A percentile compares a stretch with the other conserved stretches of the same genome.
Evolutionary conservation across 2,329 filamentous ascomycete species (phyloP).

Genomic region (Samsoniella hepiali): DNA sequence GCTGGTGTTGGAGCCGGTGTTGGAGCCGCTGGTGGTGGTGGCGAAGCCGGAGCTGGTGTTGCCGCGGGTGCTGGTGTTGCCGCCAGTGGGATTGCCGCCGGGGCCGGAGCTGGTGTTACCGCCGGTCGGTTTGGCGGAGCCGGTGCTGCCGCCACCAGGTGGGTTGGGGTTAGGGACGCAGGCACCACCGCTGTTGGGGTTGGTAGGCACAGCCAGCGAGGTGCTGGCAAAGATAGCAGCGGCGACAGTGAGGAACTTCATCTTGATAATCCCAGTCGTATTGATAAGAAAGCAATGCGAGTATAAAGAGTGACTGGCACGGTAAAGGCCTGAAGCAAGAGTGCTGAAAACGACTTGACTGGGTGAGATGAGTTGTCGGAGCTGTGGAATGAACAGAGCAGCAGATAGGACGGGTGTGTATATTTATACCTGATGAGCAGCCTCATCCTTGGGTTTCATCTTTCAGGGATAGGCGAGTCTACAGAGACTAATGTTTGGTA

Average conservation of each 20-base stretch:
- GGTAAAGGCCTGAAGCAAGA: conserved; percentile 4
- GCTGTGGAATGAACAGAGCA: neutral
- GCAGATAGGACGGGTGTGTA: neutral
- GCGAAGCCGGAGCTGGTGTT: neutral
- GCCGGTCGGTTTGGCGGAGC: neutral
- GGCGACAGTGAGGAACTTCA: conserved; percentile 23
- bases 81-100: neutral
- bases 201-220: conserved; percentile 20
- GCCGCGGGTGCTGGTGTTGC: neutral
- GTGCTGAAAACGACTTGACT: conserved; percentile 7
- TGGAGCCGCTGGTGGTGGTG: conserved; percentile 1
- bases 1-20: neutral
- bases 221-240: conserved; percentile 19
- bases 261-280: conserved; percentile 16
- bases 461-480: neutral
- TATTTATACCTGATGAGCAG: conserved; percentile 15
- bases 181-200: conserved; percentile 5
- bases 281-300: neutral
- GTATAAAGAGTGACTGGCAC: conserved; percentile 7
- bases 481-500: neutral
- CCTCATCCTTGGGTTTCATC: neutral
- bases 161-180: neutral
- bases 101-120: neutral
- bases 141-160: neutral
- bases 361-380: conserved; percentile 9